Evolutionary conservation across 2,329 filamentous ascomycete species (phyloP), one percentile per base, ranked within the genome.

Genomic region (Trichoderma sp.): DNA sequence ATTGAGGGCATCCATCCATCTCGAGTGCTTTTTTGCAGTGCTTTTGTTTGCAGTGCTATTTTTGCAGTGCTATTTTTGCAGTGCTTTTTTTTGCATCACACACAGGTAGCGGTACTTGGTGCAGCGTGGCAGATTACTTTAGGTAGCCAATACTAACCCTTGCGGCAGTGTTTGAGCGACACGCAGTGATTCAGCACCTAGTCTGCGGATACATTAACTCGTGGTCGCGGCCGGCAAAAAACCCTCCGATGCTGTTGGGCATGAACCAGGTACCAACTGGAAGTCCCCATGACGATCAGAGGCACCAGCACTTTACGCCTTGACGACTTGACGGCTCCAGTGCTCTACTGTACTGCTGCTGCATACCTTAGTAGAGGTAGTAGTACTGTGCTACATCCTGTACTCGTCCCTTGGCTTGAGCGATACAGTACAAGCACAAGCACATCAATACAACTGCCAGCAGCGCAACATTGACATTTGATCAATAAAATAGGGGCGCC

Each of bases 401-500:
- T 29, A 6, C 19, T 39, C 19, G 25, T 5, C 29, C 32, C 22
- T 35, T 63, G 42, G 7, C 52, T 19, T 54, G 17, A 54, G 34
- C 56, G 22, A 22, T 48, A 22, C 42, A 3, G 42, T 48, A 48
- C 42, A 10, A 22, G 10, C 22, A 48, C 42, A 19, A 48, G 19
- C 5, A 35, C 12, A n/a, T n/a, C n/a, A n/a, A n/a, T n/a, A n/a
- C 25, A 45, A 42, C 2, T 42, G 39, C 15, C 2, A 42, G 50
- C 35, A 17, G 12, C 12, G 57, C 29, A 42, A 17, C 32, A 17
- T 37, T 25, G 19, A 27, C n/a, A n/a, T n/a, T n/a, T n/a, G n/a
- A n/a, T n/a, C n/a, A 56, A 34, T 42, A 64, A 45, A 64, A 64
- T 56, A 64, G 61, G 61, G 50, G 61, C 56, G 27, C 42, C 58